phyloP scores from a whole-genome alignment of 2,329 filamentous ascomycete genomes.

The Tolypocladium ophioglossoides region DNA sequence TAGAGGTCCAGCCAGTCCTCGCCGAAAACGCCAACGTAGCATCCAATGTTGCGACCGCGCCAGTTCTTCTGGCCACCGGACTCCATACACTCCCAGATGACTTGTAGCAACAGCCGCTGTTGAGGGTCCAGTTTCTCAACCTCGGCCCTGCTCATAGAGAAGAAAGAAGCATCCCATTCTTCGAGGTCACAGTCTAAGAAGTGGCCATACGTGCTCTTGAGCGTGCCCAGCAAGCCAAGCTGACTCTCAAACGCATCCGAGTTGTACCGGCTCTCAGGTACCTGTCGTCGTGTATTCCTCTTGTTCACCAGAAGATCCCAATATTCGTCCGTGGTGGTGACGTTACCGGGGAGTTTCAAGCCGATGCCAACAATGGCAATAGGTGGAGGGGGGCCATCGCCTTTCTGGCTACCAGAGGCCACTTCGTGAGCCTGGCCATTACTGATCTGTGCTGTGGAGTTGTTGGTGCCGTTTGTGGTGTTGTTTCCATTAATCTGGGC shows the following conservation, averaged over 20 bases:
- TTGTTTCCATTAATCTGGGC: neutral
- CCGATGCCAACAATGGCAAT: conserved; percentile 23
- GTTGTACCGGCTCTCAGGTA: conserved; percentile 17
- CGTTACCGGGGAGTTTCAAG: conserved; percentile 18
- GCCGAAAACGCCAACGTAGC: conserved; percentile 18
- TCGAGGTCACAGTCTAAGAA: conserved; percentile 14
- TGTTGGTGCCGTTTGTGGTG: neutral
- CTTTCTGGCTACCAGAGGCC: neutral
- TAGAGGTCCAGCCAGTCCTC: conserved; percentile 15
- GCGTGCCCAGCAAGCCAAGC: conserved; percentile 1
- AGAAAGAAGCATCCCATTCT: conserved; percentile 20
- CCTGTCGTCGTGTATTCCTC: conserved; percentile 9
- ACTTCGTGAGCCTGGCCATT: neutral
- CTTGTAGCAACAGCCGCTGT: conserved; percentile 15
- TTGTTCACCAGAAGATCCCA: conserved; percentile 22
- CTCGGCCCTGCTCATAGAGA: conserved; percentile 16
- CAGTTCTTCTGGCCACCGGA: conserved; percentile 13
- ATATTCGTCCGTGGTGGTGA: conserved; percentile 13
- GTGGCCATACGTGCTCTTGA: conserved; percentile 10
- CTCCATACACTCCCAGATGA: conserved; percentile 16
- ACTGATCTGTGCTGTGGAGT: neutral
- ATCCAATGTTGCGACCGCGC: conserved; percentile 15
- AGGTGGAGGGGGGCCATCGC: conserved; percentile 5
- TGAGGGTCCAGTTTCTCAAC: conserved; percentile 19
- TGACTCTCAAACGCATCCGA: conserved; percentile 11